Evolutionary conservation across 495 filamentous ascomycete genomes (phyloP), one percentile per base, ranked within the genome.

Genomic region (Geopyxis carbonaria): DNA sequence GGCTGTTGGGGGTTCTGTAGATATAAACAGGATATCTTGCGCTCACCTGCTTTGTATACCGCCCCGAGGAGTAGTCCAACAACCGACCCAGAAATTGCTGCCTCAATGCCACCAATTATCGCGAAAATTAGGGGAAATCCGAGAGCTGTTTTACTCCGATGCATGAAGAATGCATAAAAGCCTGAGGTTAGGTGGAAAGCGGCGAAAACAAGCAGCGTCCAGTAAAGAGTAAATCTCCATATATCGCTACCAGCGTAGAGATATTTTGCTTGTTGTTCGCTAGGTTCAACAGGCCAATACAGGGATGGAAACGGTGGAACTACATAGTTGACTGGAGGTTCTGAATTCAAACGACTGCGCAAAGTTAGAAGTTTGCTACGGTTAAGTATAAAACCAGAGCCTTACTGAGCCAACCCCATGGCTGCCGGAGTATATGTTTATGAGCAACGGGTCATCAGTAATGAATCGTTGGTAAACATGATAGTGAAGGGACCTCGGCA

Each of bases 201-300:
- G 45, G 70, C 67, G 57, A 72, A 71, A 46, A 76, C 62, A 46
- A 85, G 66, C 44, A 81, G 58, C 22, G 87, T 94, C 89, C 89
- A 97, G 55, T 74, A 70, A 1, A 92, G 62, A 0, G 89, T 97
- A 57, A 86, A 93, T 37, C 79, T 76, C 83, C 83, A 93, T 31
- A 93, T 81, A 53, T 94, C 84, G 22, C 53, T 46, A 22, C 77
- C 64, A 56, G 79, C 69, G 63, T 85, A 89, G 45, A 95, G 75
- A 42, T 79, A 82, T 44, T 67, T 65, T 18, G 68, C 60, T 13
- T 64, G 53, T 19, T 61, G 58, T 41, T 65, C 59, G 34, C 57
- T 53, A 29, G 67, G 45, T 43, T 70, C 68, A 38, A 78, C 62
- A 13, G 78, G 76, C 67, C 80, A 76, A 63, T 87, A 86, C 38